A percentile compares a stretch with the other conserved stretches of the same genome.
phyloP scores from a whole-genome alignment of 768 basidiomycete genomes.

The Rhizopogon roseolus region DNA sequence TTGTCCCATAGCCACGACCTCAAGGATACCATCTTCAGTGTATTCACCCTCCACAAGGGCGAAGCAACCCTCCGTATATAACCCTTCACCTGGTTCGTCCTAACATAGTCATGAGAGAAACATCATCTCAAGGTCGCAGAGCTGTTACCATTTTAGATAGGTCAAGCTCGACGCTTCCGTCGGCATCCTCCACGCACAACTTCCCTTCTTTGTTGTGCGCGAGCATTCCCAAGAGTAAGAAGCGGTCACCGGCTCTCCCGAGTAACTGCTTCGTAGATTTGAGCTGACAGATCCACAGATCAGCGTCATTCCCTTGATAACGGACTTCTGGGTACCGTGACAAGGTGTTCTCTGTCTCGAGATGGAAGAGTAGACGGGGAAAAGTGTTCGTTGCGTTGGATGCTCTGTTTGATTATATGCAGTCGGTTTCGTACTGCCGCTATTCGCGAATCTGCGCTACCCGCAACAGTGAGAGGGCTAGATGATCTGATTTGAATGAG shows the following conservation, averaged over 20 bases:
- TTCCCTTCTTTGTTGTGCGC: constrained; percentile 86
- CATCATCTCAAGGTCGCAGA: neutral
- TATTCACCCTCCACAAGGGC: constrained; percentile 96
- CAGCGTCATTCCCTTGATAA: neutral
- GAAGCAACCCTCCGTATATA: constrained; percentile 96
- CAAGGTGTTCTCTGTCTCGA: constrained; percentile 78
- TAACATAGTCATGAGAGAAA: constrained; percentile 18
- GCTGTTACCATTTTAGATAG: constrained; percentile 74
- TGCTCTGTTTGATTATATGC: constrained; percentile 88
- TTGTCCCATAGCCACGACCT: constrained; percentile 93
- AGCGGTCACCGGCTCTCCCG: constrained; percentile 84
- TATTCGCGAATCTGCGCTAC: constrained; percentile 79
- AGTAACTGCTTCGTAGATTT: constrained; percentile 95
- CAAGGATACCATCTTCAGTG: constrained; percentile 83
- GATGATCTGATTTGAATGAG: constrained; percentile 37
- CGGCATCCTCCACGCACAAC: constrained; percentile 88
- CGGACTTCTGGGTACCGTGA: constrained; percentile 54
- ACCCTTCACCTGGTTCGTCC: constrained; percentile 90
- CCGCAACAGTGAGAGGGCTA: constrained; percentile 63
- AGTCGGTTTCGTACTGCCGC: constrained; percentile 78
- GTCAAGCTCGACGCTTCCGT: constrained; percentile 86
- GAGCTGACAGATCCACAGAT: constrained; percentile 43
- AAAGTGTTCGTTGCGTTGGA: constrained; percentile 95
- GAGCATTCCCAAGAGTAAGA: constrained; percentile 92
- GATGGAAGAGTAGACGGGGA: constrained; percentile 92